These are phyloP conservation scores for Brassica napus DNA, from an alignment of 345 rosid genomes.

Conservation along the genomic window DNA sequence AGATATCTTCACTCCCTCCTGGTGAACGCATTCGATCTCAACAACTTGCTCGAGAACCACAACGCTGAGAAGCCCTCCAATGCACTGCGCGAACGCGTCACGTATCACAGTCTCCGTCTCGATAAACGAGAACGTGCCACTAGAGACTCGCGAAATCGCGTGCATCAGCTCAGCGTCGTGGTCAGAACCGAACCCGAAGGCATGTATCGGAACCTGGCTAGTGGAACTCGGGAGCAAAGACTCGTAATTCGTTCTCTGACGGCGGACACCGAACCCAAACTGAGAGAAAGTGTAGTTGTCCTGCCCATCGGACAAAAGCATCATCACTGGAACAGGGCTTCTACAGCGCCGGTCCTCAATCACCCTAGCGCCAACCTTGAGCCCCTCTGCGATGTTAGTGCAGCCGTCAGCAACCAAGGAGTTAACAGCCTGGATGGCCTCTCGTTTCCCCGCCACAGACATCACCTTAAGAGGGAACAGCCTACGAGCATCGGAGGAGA, in stretches of 20 bases:
- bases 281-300: conserved; percentile 62
- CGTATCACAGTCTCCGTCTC: conserved; percentile 82
- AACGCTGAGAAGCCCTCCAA: conserved; percentile 91
- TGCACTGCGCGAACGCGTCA: conserved; percentile 98
- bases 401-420: conserved; percentile 73
- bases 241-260: conserved; percentile 47
- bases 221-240: conserved; percentile 57
- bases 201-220: conserved; percentile 65
- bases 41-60: conserved; percentile 71
- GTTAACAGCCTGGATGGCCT: conserved; percentile 73
- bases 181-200: conserved; percentile 90
- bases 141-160: conserved; percentile 67
- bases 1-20: conserved; percentile 48
- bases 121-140: conserved; percentile 93
- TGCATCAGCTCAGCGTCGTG: conserved; percentile 92
- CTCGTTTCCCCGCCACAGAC: conserved; percentile 71
- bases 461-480: conserved; percentile 74
- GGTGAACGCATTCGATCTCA: conserved; percentile 53
- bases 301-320: conserved; percentile 86
- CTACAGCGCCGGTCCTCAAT: conserved; percentile 68
- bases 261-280: conserved; percentile 24
- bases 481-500: conserved; percentile 78
- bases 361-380: conserved; percentile 77
- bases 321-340: conserved; percentile 80
- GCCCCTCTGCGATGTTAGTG: conserved; percentile 89